These are phyloP conservation scores for Clarireedia monteithiana DNA, from an alignment of 2,329 filamentous ascomycete genomes.

Conservation along the genomic window DNA sequence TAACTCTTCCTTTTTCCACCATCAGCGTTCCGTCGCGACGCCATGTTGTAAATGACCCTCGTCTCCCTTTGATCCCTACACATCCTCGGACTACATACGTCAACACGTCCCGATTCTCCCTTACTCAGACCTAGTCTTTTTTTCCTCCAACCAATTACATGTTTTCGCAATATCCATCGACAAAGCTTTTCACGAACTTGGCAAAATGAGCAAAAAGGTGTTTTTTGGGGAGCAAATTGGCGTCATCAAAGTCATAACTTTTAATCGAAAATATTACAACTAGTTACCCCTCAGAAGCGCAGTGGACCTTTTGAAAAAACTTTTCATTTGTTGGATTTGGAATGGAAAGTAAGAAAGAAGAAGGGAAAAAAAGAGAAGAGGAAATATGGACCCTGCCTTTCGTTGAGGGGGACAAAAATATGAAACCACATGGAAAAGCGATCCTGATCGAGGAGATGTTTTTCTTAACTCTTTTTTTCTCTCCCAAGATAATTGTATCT, in stretches of 20 bases:
- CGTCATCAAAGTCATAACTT: too few species aligned
- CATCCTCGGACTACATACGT: not conserved
- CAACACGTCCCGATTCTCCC: not conserved
- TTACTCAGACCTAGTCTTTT: not conserved
- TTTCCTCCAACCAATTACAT: not conserved
- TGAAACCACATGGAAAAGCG: not conserved
- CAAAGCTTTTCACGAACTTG: too few species aligned
- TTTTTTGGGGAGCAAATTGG: too few species aligned
- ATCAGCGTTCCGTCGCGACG: slow-evolving; percentile 1
- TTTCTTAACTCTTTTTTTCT: too few species aligned
- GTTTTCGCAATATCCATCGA: not conserved
- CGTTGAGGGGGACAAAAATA: not conserved
- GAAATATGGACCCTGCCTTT: not conserved
- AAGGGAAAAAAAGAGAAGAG: too few species aligned
- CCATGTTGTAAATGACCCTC: slow-evolving; percentile 7
- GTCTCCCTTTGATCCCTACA: not conserved
- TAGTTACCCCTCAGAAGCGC: not conserved
- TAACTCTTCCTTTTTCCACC: slow-evolving; percentile 1
- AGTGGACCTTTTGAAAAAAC: not conserved
- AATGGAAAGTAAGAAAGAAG: not conserved
- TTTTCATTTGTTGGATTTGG: not conserved
- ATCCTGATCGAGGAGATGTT: not conserved
- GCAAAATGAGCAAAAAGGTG: too few species aligned
- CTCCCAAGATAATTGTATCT: slow-evolving; percentile 9
- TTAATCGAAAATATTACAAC: not conserved